These are phyloP conservation scores for Crithidia brevicula DNA, from an alignment of 208 protist species.

Conservation along the genomic window DNA sequence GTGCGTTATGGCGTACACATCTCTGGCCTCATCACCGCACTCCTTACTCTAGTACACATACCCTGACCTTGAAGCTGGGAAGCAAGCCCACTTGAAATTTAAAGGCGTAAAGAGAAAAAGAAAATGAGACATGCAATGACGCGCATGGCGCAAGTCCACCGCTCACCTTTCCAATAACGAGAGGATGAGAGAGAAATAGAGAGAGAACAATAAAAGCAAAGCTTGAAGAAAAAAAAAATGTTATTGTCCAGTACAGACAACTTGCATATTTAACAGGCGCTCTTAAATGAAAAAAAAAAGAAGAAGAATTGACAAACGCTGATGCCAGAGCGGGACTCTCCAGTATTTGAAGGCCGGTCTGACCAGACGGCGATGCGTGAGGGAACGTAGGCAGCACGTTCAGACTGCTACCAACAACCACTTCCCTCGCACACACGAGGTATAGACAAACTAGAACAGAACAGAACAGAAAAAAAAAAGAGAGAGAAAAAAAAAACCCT, in stretches of 20 bases:
- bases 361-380: background rate
- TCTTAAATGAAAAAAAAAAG: slow-evolving; percentile 16
- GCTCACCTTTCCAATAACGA: too few species aligned
- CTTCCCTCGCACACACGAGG: slow-evolving; percentile 8
- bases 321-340: background rate
- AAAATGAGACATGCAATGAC: background rate
- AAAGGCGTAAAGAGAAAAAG: slow-evolving; percentile 8
- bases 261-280: background rate
- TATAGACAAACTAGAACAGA: background rate
- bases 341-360: background rate
- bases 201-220: background rate
- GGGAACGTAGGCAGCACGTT: slow-evolving; percentile 22
- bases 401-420: slow-evolving; percentile 20
- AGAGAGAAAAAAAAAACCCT: slow-evolving; percentile 1
- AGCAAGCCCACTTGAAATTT: background rate
- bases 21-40: too few species aligned
- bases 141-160: too few species aligned
- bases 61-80: too few species aligned
- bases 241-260: background rate
- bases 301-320: slow-evolving; percentile 4
- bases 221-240: background rate
- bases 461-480: background rate
- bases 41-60: too few species aligned
- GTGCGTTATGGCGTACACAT: too few species aligned
- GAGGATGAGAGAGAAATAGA: background rate